phyloP scores from a whole-genome alignment of 106 monocot species.

The Alisma plantagoaquatica region DNA sequence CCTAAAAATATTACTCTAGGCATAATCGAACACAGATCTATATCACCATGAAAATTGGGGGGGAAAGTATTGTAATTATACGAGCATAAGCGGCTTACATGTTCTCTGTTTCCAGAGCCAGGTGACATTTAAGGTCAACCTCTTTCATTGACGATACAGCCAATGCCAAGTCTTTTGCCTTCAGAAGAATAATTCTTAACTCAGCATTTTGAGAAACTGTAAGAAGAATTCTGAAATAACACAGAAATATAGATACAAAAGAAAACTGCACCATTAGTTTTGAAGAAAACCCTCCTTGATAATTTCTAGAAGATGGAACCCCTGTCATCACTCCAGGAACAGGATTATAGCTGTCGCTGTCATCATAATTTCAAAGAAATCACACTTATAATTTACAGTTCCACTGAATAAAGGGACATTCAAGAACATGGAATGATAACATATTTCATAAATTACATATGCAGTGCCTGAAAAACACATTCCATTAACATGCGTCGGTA shows the following conservation, averaged over 20 bases:
- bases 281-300: constrained; percentile 83
- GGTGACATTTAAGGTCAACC: constrained; percentile 40
- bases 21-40: neutral
- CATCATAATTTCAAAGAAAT: too few relatives aligned
- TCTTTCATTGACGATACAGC: constrained; percentile 52
- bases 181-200: constrained; percentile 3
- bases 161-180: constrained; percentile 86
- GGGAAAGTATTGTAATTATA: neutral
- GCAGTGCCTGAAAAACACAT: too few relatives aligned
- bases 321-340: constrained; percentile 91
- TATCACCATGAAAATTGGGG: neutral
- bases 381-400: too few relatives aligned
- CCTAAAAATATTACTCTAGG: neutral
- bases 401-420: too few relatives aligned
- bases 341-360: constrained; percentile 90
- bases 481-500: too few relatives aligned
- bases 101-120: constrained; percentile 41
- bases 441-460: too few relatives aligned
- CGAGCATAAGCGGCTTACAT: constrained; percentile 33
- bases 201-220: too few relatives aligned
- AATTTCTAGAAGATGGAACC: constrained; percentile 92
- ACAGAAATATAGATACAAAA: neutral
- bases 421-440: too few relatives aligned
- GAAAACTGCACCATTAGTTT: constrained; percentile 80
- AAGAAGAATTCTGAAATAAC: neutral